phyloP scores from a whole-genome alignment of 306 rosid genomes.

The Oxytropis ochrocephala region DNA sequence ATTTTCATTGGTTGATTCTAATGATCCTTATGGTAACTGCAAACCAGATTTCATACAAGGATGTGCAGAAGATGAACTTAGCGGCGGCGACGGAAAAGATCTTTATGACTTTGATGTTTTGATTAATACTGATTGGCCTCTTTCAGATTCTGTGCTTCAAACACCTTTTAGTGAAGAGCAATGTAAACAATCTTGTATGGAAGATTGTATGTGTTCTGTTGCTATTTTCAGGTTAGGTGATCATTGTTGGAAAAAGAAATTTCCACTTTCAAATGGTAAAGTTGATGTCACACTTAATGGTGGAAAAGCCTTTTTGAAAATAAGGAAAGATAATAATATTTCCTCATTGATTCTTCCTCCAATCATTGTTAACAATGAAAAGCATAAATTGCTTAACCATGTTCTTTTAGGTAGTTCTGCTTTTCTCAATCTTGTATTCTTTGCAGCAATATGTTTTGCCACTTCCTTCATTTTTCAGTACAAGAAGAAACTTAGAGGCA shows the following conservation, averaged over 20 bases:
- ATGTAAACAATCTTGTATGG: constrained; percentile 33
- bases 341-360: constrained; percentile 12
- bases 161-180: constrained; percentile 14
- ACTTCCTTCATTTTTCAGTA: background rate
- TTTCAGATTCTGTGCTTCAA: constrained; percentile 13
- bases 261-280: constrained; percentile 45
- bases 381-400: constrained; percentile 17
- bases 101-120: constrained; percentile 12
- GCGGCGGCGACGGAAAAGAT: background rate
- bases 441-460: constrained; percentile 11
- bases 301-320: constrained; percentile 28
- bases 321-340: constrained; percentile 27
- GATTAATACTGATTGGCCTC: constrained; percentile 30
- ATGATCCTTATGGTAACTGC: constrained; percentile 30
- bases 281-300: constrained; percentile 15
- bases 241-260: constrained; percentile 41
- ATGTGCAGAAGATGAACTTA: constrained; percentile 26
- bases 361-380: constrained; percentile 1
- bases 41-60: constrained; percentile 33
- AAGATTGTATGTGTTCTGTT: constrained; percentile 46
- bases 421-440: constrained; percentile 21
- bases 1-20: constrained; percentile 29
- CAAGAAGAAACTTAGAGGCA: constrained; percentile 15
- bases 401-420: constrained; percentile 38
- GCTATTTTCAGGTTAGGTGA: constrained; percentile 21